A percentile compares a stretch with the other conserved stretches of the same genome.
Evolutionary conservation across 495 filamentous ascomycete species (phyloP).

Genomic region (Aspergillus kassunensis): DNA sequence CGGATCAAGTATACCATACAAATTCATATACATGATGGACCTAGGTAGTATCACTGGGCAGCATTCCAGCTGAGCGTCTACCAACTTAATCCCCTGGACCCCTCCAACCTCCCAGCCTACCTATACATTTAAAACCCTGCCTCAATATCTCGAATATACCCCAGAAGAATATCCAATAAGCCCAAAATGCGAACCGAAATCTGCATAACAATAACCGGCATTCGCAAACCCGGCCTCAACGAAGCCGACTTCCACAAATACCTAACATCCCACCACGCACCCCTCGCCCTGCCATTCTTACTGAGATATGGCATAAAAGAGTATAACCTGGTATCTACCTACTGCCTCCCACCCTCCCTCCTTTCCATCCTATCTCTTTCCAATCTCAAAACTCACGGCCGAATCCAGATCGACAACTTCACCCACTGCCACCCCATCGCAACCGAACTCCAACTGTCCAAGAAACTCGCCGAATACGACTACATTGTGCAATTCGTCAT

Average conservation of each 20-base stretch:
- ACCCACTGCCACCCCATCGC: neutral
- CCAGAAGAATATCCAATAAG: too few species aligned
- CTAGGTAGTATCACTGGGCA: neutral
- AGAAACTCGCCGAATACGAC: slow-evolving; percentile 11
- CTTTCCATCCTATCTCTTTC: neutral
- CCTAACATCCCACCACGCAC: slow-evolving; percentile 3
- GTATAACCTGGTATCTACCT: slow-evolving; percentile 9
- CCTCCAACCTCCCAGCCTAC: neutral
- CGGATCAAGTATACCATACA: neutral
- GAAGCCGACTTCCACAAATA: slow-evolving; percentile 7
- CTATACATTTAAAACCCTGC: neutral
- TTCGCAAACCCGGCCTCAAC: slow-evolving; percentile 12
- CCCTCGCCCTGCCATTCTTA: slow-evolving; percentile 7
- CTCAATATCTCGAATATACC: too few species aligned
- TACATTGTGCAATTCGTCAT: slow-evolving; percentile 16
- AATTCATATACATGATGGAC: neutral
- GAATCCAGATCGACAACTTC: slow-evolving; percentile 14
- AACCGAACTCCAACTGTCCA: slow-evolving; percentile 11
- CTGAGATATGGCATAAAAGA: slow-evolving; percentile 12
- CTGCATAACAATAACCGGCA: slow-evolving; percentile 14
- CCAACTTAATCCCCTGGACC: too few species aligned
- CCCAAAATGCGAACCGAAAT: too few species aligned
- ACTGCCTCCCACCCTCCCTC: neutral
- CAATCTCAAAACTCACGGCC: neutral
- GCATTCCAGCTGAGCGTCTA: too few species aligned